These are phyloP conservation scores for Lachancea thermotolerans DNA, from an alignment of 805 yeast genomes.

Conservation along the genomic window DNA sequence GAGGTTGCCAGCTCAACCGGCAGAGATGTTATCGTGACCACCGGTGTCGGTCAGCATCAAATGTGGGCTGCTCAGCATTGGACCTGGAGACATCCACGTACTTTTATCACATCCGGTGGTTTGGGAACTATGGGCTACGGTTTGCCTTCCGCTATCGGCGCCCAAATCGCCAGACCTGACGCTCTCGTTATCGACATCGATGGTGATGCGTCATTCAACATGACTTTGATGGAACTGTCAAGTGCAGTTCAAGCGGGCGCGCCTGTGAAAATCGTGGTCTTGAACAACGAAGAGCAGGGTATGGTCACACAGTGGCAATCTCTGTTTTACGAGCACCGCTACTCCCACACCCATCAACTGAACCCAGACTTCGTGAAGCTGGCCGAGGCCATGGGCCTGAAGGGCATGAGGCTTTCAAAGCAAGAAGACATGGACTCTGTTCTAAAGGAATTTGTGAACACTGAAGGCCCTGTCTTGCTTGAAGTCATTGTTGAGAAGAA, in stretches of 20 bases:
- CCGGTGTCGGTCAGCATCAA: constrained; percentile 99
- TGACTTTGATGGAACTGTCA: constrained; percentile 90
- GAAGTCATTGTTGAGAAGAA: constrained; percentile 85
- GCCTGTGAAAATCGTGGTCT: constrained; percentile 81
- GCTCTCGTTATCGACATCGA: constrained; percentile 94
- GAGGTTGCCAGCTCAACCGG: constrained; percentile 48
- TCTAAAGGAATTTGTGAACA: constrained; percentile 62
- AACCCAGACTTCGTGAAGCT: constrained; percentile 92
- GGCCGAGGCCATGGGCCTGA: constrained; percentile 90
- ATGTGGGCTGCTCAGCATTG: constrained; percentile 99
- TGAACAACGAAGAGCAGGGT: constrained; percentile 98
- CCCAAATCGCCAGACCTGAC: constrained; percentile 93
- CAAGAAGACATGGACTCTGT: constrained; percentile 59
- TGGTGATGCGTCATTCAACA: constrained; percentile 98
- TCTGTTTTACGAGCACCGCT: constrained; percentile 91
- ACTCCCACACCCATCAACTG: constrained; percentile 93
- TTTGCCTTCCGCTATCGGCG: constrained; percentile 96
- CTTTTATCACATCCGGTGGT: constrained; percentile 97
- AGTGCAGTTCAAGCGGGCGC: constrained; percentile 92
- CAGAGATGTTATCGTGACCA: constrained; percentile 83
- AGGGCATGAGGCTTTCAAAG: constrained; percentile 65
- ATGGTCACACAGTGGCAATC: constrained; percentile 99
- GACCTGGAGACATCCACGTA: constrained; percentile 88
- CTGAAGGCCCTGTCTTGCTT: constrained; percentile 78
- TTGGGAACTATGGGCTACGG: constrained; percentile 99